Conservation (phyloP, 1,139 yeast species). For the Debaryomycetaceae sp. region DNA sequence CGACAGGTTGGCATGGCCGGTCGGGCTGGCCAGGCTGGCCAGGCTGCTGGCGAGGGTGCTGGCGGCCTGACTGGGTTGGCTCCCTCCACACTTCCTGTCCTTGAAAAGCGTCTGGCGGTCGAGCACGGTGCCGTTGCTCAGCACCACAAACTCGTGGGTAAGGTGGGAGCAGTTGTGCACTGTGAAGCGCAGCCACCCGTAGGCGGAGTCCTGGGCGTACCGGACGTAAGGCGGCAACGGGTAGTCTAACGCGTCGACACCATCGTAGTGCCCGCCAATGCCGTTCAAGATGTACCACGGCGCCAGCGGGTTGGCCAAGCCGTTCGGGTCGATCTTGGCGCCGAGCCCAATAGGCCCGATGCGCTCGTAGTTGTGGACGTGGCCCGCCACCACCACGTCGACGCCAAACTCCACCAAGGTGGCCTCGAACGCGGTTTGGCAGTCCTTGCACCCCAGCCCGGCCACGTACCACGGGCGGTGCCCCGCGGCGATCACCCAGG, state of each 20-base stretch:
- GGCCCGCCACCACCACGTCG: conserved; percentile 9
- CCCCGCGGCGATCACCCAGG: conserved; percentile 11
- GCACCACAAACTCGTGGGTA: conserved; percentile 10
- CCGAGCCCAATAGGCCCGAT: conserved; percentile 7
- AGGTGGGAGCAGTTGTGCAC: conserved; percentile 11
- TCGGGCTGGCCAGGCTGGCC: no score
- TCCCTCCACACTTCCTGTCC: no score
- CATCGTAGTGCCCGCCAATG: conserved; percentile 11
- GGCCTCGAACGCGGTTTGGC: conserved; percentile 10
- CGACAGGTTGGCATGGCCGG: no score
- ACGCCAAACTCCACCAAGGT: conserved; percentile 7
- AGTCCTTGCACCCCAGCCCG: conserved; percentile 7
- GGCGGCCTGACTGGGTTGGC: no score
- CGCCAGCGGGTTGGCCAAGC: conserved; percentile 9
- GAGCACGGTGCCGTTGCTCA: conserved; percentile 9
- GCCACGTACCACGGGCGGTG: conserved; percentile 12
- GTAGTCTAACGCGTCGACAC: conserved; percentile 7
- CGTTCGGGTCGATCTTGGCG: conserved; percentile 9
- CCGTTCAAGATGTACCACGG: conserved; percentile 12
- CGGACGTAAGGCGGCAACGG: conserved; percentile 10
- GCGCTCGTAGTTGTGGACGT: conserved; percentile 11
- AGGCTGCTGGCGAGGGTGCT: no score
- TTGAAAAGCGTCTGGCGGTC: conserved; percentile 10
- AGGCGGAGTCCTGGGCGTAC: conserved; percentile 9
- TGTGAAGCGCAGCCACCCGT: conserved; percentile 11